Evolutionary conservation across 805 yeast species (phyloP).

Genomic region (Priceomyces haplophilus): DNA sequence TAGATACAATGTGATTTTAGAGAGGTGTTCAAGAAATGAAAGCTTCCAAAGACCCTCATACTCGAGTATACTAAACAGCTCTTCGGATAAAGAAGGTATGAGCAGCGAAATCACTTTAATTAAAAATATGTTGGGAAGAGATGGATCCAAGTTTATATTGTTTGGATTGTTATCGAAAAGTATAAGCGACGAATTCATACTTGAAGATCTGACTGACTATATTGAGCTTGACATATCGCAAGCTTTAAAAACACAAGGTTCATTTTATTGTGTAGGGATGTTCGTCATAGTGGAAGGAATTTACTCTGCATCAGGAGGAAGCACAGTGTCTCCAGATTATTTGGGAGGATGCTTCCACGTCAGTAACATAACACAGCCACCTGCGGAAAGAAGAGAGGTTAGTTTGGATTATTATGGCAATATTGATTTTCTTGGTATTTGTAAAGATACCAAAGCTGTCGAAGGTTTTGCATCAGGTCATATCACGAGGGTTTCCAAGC

Average conservation of each 20-base stretch:
- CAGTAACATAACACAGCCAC: conserved; percentile 79
- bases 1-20: conserved; percentile 63
- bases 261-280: conserved; percentile 72
- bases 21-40: conserved; percentile 73
- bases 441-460: conserved; percentile 23
- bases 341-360: conserved; percentile 61
- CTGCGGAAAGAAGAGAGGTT: conserved; percentile 69
- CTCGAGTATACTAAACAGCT: conserved; percentile 37
- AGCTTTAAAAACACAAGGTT: conserved; percentile 58
- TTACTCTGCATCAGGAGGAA: conserved; percentile 61
- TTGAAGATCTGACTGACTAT: conserved; percentile 79
- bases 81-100: conserved; percentile 11
- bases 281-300: conserved; percentile 82
- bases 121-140: conserved; percentile 83
- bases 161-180: conserved; percentile 72
- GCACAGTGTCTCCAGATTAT: conserved; percentile 25
- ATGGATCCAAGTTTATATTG: conserved; percentile 68
- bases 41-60: conserved; percentile 56
- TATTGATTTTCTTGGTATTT: conserved; percentile 60
- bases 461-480: conserved; percentile 30
- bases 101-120: conserved; percentile 58
- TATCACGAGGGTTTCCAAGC: conserved; percentile 56
- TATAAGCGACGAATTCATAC: conserved; percentile 62
- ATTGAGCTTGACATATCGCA: conserved; percentile 66
- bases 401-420: conserved; percentile 74